Base-by-base conservation (phyloP, 2,329 filamentous ascomycete species). In the Fusarium humuli region DNA sequence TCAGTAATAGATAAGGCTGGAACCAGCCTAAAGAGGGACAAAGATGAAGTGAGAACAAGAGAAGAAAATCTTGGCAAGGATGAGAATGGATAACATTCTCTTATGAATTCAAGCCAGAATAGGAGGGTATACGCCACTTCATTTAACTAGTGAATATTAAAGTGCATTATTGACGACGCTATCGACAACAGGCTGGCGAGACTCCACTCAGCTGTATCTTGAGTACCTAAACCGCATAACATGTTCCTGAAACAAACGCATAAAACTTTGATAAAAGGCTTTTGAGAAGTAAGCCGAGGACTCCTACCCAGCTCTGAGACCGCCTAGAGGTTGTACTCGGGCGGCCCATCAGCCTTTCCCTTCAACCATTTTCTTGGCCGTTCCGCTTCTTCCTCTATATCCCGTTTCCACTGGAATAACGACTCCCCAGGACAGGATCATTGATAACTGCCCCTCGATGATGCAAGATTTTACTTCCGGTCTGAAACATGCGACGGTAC, bases 201-300 rank as follows among this genome's bases (percentile, higher is more conserved):
- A 27, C 42, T 25, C 23, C 16, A 27, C 42, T 11, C 23, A 45
- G 42, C 42, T 27, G n/a, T 44, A 44, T 44, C 41, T 4, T 20
- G 3, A 22, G 13, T 37, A 37, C 10, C 32, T 18, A 37, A 37
- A 18, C 9, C 5, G 18, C 16, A 37, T 34, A 34, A 3, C 7
- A 16, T 34, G 14, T 3, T 5, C 8, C 14, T 16, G 30, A 16
- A 14, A 34, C 4, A 16, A 34, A 34, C 32, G 5, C 14, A 34
- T 34, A 9, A 34, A 10, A 3, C 0, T 16, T 18, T 10, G 1
- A 34, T 10, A 18, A 16, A 37, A 10, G 23, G 16, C 32, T 34
- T 4, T 2, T 6, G 9, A 18, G 16, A 37, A 11, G 1, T 34
- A 6, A 37, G 2, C 5, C 5, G 1, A 6, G 32, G 9, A 18